Evolutionary conservation across 345 rosid genomes (phyloP).

Genomic region (Linum trigynum): DNA sequence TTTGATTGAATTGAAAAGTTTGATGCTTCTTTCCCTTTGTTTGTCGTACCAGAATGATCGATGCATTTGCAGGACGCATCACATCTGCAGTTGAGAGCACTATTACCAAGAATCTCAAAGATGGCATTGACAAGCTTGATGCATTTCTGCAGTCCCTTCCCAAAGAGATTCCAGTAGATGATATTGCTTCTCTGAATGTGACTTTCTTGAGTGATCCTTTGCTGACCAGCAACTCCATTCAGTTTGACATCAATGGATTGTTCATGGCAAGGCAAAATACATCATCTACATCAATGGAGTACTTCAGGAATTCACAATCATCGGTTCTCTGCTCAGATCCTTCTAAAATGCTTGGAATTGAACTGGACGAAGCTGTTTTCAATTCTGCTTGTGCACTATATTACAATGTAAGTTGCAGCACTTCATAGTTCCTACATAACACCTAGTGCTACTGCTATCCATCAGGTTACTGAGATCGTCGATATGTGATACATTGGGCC

Average conservation of each 20-base stretch:
- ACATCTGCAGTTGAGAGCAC: conserved; percentile 77
- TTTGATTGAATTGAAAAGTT: conserved; percentile 1
- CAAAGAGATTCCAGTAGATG: conserved; percentile 81
- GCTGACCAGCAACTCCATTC: conserved; percentile 61
- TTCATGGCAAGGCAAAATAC: conserved; percentile 40
- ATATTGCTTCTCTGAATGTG: conserved; percentile 74
- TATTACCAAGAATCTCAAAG: conserved; percentile 54
- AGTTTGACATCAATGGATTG: conserved; percentile 72
- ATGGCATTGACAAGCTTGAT: conserved; percentile 72
- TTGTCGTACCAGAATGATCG: conserved; percentile 49
- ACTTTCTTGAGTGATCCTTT: conserved; percentile 65
- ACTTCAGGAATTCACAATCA: conserved; percentile 26
- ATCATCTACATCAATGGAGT: conserved; percentile 12
- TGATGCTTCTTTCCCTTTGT: conserved; percentile 10
- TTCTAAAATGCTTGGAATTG: conserved; percentile 80
- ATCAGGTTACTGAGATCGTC: too few species aligned
- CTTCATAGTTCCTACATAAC: background rate
- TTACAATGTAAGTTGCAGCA: conserved; percentile 60
- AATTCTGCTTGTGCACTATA: conserved; percentile 83
- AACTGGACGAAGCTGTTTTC: conserved; percentile 77
- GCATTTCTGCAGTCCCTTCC: conserved; percentile 69
- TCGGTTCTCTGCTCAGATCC: conserved; percentile 47
- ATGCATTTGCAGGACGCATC: conserved; percentile 80
- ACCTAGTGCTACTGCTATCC: too few species aligned
- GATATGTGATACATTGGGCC: too few species aligned